phyloP scores from a whole-genome alignment of 148 eudicot genomes.

The Cornus suecica region DNA sequence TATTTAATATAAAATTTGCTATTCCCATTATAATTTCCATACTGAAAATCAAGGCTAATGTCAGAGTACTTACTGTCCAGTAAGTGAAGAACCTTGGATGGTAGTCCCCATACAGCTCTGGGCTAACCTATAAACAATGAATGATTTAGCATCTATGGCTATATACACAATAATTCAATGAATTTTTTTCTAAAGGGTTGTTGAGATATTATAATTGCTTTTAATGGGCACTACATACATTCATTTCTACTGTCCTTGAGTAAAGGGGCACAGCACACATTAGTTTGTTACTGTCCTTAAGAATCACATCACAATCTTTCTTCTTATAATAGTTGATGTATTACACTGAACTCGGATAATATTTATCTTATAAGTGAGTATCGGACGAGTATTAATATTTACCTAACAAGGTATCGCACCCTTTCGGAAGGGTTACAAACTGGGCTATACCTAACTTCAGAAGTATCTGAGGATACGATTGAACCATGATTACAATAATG shows the following conservation, averaged over 20 bases:
- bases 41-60: too few relatives aligned
- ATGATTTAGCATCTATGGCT: constrained; percentile 19
- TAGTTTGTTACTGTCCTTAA: too few relatives aligned
- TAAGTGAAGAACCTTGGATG: constrained; percentile 83
- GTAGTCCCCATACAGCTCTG: constrained; percentile 79
- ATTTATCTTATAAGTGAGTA: too few relatives aligned
- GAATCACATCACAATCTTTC: not conserved
- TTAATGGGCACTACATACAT: not conserved
- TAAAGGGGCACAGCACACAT: not conserved
- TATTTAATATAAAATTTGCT: too few relatives aligned
- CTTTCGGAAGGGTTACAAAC: too few relatives aligned
- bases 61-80: constrained; percentile 56
- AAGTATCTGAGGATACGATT: too few relatives aligned
- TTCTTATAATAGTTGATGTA: too few relatives aligned
- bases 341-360: not conserved
- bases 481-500: too few relatives aligned
- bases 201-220: constrained; percentile 7
- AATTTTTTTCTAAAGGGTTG: not conserved
- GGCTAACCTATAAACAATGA: constrained; percentile 53
- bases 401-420: too few relatives aligned
- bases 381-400: too few relatives aligned
- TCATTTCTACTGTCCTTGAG: not conserved
- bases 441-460: too few relatives aligned
- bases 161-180: constrained; percentile 2
- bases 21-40: too few relatives aligned